phyloP scores from a whole-genome alignment of 1,284 basidiomycete species.

The Agroathelia rolfsii region DNA sequence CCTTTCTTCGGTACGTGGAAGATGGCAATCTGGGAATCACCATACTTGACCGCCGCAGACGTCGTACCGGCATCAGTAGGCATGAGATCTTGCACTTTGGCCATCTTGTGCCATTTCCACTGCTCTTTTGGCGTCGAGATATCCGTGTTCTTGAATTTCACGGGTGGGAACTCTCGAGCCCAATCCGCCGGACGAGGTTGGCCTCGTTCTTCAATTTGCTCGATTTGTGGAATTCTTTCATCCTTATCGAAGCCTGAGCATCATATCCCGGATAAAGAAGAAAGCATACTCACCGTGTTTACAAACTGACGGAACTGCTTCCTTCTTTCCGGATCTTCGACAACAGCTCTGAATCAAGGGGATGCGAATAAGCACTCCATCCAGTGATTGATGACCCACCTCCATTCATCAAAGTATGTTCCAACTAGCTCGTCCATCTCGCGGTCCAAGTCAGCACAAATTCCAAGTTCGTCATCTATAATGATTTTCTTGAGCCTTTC shows the following conservation, averaged over 20 bases:
- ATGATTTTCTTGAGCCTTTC: conserved; percentile 61
- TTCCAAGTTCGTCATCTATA: conserved; percentile 68
- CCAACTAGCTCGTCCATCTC: conserved; percentile 61
- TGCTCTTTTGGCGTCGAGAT: conserved; percentile 33
- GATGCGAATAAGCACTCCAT: too few species aligned
- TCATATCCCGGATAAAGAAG: conserved; percentile 23
- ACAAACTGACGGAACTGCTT: conserved; percentile 61
- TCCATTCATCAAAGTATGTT: conserved; percentile 70
- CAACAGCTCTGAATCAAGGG: conserved; percentile 15
- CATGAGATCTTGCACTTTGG: conserved; percentile 41
- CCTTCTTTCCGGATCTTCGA: conserved; percentile 34
- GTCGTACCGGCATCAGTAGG: conserved; percentile 39
- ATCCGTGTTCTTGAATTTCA: conserved; percentile 33
- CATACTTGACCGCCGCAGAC: conserved; percentile 55
- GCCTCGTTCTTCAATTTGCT: conserved; percentile 52
- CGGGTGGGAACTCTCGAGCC: conserved; percentile 45
- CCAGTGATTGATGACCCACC: conserved; percentile 48
- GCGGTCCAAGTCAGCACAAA: conserved; percentile 63
- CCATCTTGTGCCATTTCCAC: conserved; percentile 56
- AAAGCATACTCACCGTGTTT: conserved; percentile 36
- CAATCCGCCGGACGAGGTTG: conserved; percentile 64
- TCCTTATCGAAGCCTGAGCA: conserved; percentile 18
- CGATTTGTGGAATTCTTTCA: conserved; percentile 41
- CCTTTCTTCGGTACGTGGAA: conserved; percentile 49
- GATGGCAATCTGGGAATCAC: conserved; percentile 64